A percentile compares a stretch with the other conserved stretches of the same genome.
Evolutionary conservation across 1,284 basidiomycete genomes (phyloP).

Genomic region (Chalciporus sp.): DNA sequence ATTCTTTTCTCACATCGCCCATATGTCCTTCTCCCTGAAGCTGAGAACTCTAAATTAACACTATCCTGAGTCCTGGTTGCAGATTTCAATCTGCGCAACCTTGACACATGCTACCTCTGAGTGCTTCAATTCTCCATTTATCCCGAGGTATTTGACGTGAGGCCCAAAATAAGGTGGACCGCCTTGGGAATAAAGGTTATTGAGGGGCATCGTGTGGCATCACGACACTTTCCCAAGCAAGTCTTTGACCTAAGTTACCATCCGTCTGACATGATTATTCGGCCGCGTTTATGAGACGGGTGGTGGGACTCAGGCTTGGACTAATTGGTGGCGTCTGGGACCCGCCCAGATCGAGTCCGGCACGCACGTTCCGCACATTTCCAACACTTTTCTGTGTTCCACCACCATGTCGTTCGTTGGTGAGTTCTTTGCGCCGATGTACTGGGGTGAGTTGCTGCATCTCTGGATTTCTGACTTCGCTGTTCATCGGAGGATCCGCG

Average conservation of each 20-base stretch:
- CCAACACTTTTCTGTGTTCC: background rate
- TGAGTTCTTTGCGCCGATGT: background rate
- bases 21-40: background rate
- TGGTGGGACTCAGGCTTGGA: too few relatives aligned
- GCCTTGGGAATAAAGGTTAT: background rate
- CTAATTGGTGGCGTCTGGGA: background rate
- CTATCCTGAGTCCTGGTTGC: background rate
- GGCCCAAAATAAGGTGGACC: background rate
- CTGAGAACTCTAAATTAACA: background rate
- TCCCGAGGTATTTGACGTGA: background rate
- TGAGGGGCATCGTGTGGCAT: background rate
- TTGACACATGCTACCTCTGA: too few relatives aligned
- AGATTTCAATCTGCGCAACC: too few relatives aligned
- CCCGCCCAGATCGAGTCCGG: too few relatives aligned
- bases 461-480: background rate
- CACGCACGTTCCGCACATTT: background rate
- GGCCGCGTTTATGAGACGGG: background rate
- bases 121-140: background rate
- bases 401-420: background rate
- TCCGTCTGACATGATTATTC: background rate
- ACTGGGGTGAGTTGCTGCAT: constrained; percentile 1
- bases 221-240: background rate
- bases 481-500: background rate
- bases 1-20: background rate
- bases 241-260: background rate